A percentile compares a stretch with the other conserved stretches of the same genome.
These are phyloP conservation scores for Aspergillus biplanus DNA, from an alignment of 495 filamentous ascomycete species.

Conservation along the genomic window DNA sequence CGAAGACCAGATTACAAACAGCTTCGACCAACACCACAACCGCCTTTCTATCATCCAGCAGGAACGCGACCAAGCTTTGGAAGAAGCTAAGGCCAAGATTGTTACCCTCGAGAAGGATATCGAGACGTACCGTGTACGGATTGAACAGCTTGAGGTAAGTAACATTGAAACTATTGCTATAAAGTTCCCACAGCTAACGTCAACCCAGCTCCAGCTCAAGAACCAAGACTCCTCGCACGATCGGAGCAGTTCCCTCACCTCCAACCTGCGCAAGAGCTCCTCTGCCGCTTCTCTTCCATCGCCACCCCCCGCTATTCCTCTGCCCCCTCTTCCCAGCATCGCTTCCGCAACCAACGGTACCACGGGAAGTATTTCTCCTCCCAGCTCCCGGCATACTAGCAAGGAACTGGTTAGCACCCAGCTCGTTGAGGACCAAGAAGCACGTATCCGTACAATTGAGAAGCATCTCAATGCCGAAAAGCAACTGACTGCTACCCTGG, in stretches of 20 bases:
- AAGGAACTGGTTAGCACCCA: conserved; percentile 77
- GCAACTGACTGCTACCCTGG: conserved; percentile 89
- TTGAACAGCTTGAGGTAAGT: conserved; percentile 55
- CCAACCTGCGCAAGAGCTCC: conserved; percentile 82
- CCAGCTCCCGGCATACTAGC: conserved; percentile 68
- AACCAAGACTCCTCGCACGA: conserved; percentile 52
- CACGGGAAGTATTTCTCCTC: conserved; percentile 45
- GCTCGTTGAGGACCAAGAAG: conserved; percentile 83
- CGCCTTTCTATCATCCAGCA: conserved; percentile 71
- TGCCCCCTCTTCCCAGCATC: conserved; percentile 63
- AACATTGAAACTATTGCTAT: neutral
- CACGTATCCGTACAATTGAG: conserved; percentile 92
- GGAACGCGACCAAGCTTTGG: conserved; percentile 54
- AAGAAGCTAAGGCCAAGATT: conserved; percentile 51
- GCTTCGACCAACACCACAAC: conserved; percentile 92
- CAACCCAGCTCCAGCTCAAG: conserved; percentile 45
- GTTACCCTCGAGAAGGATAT: conserved; percentile 54
- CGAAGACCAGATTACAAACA: conserved; percentile 93
- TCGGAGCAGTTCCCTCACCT: conserved; percentile 77
- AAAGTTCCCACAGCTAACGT: conserved; percentile 23
- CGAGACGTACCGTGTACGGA: conserved; percentile 52
- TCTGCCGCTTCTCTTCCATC: conserved; percentile 86
- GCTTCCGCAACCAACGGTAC: conserved; percentile 42
- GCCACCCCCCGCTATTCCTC: conserved; percentile 92
- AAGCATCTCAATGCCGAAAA: conserved; percentile 96